These are phyloP conservation scores for Cladophialophora exuberans DNA, from an alignment of 2,329 filamentous ascomycete species.

Conservation along the genomic window DNA sequence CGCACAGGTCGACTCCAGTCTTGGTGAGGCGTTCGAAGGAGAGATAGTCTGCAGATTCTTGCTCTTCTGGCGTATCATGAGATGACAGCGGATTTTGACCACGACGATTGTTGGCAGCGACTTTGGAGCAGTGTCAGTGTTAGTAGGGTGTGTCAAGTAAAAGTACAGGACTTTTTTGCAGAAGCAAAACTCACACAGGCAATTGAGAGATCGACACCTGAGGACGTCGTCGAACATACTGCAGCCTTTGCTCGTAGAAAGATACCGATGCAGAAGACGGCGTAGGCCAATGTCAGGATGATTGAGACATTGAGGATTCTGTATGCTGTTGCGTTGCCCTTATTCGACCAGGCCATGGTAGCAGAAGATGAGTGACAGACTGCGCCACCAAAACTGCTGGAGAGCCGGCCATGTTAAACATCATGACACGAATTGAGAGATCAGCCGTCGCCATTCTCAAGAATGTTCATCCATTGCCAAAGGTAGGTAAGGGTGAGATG, in stretches of 20 bases:
- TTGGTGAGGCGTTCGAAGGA: constrained; percentile 11
- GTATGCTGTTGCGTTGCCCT: constrained; percentile 4
- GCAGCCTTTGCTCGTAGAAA: constrained; percentile 16
- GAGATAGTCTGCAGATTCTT: constrained; percentile 15
- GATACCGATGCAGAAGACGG: constrained; percentile 15
- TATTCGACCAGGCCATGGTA: constrained; percentile 6
- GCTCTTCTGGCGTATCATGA: constrained; percentile 15
- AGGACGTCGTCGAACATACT: constrained; percentile 19
- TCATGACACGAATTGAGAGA: not conserved
- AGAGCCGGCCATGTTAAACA: constrained; percentile 16
- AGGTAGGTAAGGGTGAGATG: constrained; percentile 16
- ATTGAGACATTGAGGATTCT: constrained; percentile 8
- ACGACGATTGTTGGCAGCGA: constrained; percentile 21
- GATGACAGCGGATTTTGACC: constrained; percentile 14
- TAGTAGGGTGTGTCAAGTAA: not conserved
- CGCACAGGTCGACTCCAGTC: constrained; percentile 14
- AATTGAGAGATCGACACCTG: constrained; percentile 24
- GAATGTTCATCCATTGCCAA: constrained; percentile 15
- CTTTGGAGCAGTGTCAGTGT: constrained; percentile 6
- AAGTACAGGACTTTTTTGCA: not conserved
- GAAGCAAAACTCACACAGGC: constrained; percentile 17
- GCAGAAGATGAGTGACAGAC: not conserved
- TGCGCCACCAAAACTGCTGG: not conserved
- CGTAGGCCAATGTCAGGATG: constrained; percentile 14
- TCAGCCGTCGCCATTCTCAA: constrained; percentile 18